Base-by-base conservation (phyloP, 345 rosid genomes). In the Noccaea bulbosa region DNA sequence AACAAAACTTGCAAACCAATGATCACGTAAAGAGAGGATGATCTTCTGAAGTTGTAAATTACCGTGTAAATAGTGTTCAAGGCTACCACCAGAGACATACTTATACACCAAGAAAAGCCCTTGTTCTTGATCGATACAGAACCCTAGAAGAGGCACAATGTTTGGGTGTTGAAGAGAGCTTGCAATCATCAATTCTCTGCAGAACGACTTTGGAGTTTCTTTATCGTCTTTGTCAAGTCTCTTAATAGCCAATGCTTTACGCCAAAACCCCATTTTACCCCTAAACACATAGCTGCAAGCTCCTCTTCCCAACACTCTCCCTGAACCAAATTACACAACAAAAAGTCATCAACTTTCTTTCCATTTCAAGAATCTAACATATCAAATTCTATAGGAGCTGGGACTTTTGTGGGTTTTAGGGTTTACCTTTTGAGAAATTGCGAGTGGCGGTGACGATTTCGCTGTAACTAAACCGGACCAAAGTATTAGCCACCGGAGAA, bases 181-280 rank as follows among this genome's bases (percentile, higher is more conserved):
- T 30, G 97, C 97, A 82, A 91, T 93, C 97, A 91, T 93, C 85
- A 93, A 58, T 73, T 93, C 98, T 81, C 98, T 83, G 57, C 94
- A 93, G 70, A 93, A 93, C 7, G 97, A 90, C 78, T 93, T 93
- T 2, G 98, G 77, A 53, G 91, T 82, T 61, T 93, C 98, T 74
- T 85, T 91, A 62, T 91, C 96, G 70, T 91, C 91, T 73, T 81
- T 93, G 54, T 91, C 97, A 67, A 93, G 71, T 70, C 79, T 87
- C 84, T 93, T 93, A 43, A 93, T 82, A 34, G 98, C 96, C 64
- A 93, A 85, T 1, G 79, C 65, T 61, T 86, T 85, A 71, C 88
- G 78, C 86, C 88, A 78, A 38, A 93, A 11, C 66, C 97, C 97
- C 63, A 91, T 81, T 87, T 80, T 86, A 15, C 96, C 98, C 52